Conservation (phyloP, 2,329 filamentous ascomycete species). For the Clarireedia sp. region DNA sequence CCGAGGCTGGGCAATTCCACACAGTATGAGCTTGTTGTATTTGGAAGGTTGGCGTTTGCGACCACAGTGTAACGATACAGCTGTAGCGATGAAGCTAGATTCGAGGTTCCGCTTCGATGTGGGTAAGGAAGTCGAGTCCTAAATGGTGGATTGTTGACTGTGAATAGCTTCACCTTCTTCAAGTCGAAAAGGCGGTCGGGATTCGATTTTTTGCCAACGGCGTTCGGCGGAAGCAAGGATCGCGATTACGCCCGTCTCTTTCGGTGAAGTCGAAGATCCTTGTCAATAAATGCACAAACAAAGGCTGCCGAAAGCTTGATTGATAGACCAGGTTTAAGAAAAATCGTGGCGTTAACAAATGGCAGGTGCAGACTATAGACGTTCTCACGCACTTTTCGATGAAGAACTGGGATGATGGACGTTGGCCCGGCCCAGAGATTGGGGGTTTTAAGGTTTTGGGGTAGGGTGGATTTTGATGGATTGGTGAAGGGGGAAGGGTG, state of each 20-base stretch:
- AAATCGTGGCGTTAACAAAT: slow-evolving; percentile 5
- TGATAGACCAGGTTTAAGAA: background rate
- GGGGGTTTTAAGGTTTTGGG: background rate
- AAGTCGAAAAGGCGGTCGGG: background rate
- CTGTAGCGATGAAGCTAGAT: background rate
- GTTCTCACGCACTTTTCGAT: background rate
- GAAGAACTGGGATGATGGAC: slow-evolving; percentile 2
- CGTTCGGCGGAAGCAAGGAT: slow-evolving; percentile 6
- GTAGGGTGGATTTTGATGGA: background rate
- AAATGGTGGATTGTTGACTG: background rate
- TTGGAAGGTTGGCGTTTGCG: too few species aligned
- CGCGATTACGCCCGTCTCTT: slow-evolving; percentile 3
- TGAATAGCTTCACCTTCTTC: background rate
- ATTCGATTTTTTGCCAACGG: background rate
- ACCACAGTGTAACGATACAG: too few species aligned
- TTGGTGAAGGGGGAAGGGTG: background rate
- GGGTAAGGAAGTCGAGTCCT: background rate
- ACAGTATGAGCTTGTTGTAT: too few species aligned
- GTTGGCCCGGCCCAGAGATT: background rate
- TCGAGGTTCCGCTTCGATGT: background rate
- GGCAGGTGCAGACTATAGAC: background rate
- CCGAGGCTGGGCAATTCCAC: background rate
- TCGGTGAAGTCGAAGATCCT: slow-evolving; percentile 1
- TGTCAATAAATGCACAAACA: slow-evolving; percentile 4
- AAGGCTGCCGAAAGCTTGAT: slow-evolving; percentile 4